phyloP scores from a whole-genome alignment of 768 basidiomycete genomes.

The Galerina sulciceps region DNA sequence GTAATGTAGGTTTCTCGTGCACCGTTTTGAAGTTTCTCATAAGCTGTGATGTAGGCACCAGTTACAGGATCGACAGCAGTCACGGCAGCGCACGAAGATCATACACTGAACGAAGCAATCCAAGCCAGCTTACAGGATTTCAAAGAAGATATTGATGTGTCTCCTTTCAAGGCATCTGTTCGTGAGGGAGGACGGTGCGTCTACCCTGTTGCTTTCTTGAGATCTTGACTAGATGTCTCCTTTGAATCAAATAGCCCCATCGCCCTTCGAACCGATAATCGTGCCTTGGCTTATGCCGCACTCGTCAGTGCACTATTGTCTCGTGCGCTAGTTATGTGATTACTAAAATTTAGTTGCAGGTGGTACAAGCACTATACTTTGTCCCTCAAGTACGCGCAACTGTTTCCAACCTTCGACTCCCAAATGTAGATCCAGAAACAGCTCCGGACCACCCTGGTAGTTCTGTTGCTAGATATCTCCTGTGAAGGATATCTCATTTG shows the following conservation, averaged over 20 bases:
- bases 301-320: slow-evolving; percentile 41
- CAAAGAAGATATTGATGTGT: slow-evolving; percentile 53
- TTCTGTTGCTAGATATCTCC: background rate
- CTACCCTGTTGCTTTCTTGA: background rate
- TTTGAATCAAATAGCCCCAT: slow-evolving; percentile 60
- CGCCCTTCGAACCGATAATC: slow-evolving; percentile 61
- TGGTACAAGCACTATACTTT: slow-evolving; percentile 64
- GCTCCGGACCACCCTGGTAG: slow-evolving; percentile 33
- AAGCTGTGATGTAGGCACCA: slow-evolving; percentile 23
- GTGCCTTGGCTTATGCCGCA: slow-evolving; percentile 60
- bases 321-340: background rate
- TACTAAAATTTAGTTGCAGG: slow-evolving; percentile 25
- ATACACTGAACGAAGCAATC: slow-evolving; percentile 69
- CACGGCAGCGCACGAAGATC: slow-evolving; percentile 56
- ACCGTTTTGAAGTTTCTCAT: slow-evolving; percentile 11
- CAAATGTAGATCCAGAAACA: slow-evolving; percentile 26
- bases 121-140: slow-evolving; percentile 69
- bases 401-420: slow-evolving; percentile 36
- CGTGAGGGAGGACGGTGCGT: slow-evolving; percentile 64
- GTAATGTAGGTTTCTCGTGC: slow-evolving; percentile 38
- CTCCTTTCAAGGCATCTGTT: slow-evolving; percentile 54
- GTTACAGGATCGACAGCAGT: slow-evolving; percentile 38
- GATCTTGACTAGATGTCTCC: background rate
- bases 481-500: background rate
- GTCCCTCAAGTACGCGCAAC: slow-evolving; percentile 71